phyloP scores from a whole-genome alignment of 202 grass and related monocot species.

The Setaria italica region DNA sequence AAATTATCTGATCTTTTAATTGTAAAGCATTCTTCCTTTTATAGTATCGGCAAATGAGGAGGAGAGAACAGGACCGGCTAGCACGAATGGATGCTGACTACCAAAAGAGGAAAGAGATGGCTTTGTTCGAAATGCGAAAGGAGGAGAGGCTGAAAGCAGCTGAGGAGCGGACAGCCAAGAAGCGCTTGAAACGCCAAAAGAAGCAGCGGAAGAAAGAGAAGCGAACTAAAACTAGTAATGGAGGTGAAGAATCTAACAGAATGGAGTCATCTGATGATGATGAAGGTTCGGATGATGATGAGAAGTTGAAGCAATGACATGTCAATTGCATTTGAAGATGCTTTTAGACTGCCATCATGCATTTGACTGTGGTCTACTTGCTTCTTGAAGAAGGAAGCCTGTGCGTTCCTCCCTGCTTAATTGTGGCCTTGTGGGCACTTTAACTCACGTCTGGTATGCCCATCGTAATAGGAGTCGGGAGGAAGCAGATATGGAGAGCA shows the following conservation, averaged over 20 bases:
- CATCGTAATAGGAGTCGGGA: neutral
- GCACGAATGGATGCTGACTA: constrained; percentile 82
- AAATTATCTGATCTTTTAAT: constrained; percentile 7
- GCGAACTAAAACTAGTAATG: constrained; percentile 43
- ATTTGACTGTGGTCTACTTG: neutral
- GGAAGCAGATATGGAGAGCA: neutral
- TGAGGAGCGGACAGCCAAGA: constrained; percentile 3
- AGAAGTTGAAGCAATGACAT: constrained; percentile 18
- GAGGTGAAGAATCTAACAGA: constrained; percentile 36
- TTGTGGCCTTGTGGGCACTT: constrained; percentile 2
- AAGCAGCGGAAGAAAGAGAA: constrained; percentile 79
- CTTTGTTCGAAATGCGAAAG: constrained; percentile 74
- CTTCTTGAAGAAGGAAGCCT: constrained; percentile 9
- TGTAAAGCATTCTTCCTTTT: constrained; percentile 20
- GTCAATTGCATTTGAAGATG: constrained; percentile 2
- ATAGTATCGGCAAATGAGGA: constrained; percentile 98
- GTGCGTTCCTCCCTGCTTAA: neutral
- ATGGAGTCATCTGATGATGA: constrained; percentile 30
- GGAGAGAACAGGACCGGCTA: constrained; percentile 85
- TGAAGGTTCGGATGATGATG: constrained; percentile 48
- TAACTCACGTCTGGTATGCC: neutral
- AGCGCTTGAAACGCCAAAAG: constrained; percentile 47
- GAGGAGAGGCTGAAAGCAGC: constrained; percentile 85
- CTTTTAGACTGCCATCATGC: neutral
- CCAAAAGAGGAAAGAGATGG: constrained; percentile 70